Percentiles rank a stretch among this genome's conserved stretches.
These are phyloP conservation scores for Thielaviopsis ethacetica DNA, from an alignment of 2,329 filamentous ascomycete genomes.

Conservation along the genomic window DNA sequence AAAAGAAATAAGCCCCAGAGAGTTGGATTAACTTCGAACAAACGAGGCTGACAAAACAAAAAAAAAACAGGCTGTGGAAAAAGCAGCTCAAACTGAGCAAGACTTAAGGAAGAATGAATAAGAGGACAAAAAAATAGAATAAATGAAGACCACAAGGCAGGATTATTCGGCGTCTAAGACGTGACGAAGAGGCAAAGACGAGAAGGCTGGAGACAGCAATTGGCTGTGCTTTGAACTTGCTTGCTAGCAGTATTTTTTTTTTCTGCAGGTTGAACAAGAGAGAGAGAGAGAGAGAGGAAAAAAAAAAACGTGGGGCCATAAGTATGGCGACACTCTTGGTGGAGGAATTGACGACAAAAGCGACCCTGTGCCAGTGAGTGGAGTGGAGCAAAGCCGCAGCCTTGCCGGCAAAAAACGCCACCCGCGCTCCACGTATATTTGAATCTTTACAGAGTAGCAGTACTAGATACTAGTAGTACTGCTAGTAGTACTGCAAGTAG, in stretches of 20 bases:
- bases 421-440: background rate
- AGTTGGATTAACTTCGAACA: background rate
- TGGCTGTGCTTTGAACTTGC: background rate
- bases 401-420: background rate
- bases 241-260: background rate
- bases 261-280: background rate
- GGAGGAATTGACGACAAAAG: background rate
- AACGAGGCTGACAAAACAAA: background rate
- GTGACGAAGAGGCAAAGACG: background rate
- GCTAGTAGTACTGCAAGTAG: no score
- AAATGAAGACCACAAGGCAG: background rate
- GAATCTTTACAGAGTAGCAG: background rate
- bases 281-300: background rate
- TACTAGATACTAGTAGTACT: no score
- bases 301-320: background rate
- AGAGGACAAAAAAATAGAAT: background rate
- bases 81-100: background rate
- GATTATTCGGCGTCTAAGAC: background rate
- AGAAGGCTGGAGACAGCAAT: background rate
- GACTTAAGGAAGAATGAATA: background rate
- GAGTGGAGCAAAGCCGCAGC: background rate
- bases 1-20: background rate
- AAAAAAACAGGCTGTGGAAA: background rate
- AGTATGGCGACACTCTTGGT: background rate
- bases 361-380: background rate